Percentiles rank a stretch among this genome's conserved stretches.
Conservation (phyloP, 495 filamentous ascomycete genomes). For the Podospora bellae-mahoneyi region DNA sequence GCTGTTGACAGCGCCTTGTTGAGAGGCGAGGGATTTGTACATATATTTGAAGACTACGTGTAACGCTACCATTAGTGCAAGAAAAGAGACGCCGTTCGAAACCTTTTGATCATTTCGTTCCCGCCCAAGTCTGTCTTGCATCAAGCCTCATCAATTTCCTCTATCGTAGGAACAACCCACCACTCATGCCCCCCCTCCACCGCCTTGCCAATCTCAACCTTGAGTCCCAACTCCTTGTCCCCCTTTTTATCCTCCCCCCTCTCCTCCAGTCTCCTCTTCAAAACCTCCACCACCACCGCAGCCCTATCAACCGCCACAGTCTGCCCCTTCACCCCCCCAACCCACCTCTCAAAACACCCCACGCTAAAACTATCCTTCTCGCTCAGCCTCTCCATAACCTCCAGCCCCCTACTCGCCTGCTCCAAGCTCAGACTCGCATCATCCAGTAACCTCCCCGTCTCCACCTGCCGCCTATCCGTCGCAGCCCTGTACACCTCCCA, state of each 20-base stretch:
- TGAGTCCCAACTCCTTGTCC: conserved; percentile 36
- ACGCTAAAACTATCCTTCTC: conserved; percentile 46
- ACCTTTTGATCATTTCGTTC: background rate
- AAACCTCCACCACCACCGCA: conserved; percentile 57
- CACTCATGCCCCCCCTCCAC: conserved; percentile 65
- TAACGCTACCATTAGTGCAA: conserved; percentile 1
- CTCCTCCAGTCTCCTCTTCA: conserved; percentile 47
- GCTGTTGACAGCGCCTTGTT: background rate
- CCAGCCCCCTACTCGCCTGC: conserved; percentile 63
- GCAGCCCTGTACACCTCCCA: conserved; percentile 56
- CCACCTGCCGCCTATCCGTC: conserved; percentile 37
- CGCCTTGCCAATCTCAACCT: conserved; percentile 53
- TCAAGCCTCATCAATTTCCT: conserved; percentile 11
- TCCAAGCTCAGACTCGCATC: conserved; percentile 58
- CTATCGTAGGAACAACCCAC: conserved; percentile 73
- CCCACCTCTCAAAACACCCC: conserved; percentile 58
- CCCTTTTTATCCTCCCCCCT: conserved; percentile 22
- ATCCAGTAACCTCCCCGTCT: conserved; percentile 49
- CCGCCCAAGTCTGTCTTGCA: background rate
- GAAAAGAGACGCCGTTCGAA: background rate
- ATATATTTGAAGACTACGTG: background rate
- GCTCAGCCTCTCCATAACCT: conserved; percentile 51
- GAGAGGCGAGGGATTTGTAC: background rate
- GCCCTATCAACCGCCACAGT: conserved; percentile 64
- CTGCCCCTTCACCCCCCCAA: conserved; percentile 53